Evolutionary conservation across 106 monocot species (phyloP).

Genomic region (Allium cepa): DNA sequence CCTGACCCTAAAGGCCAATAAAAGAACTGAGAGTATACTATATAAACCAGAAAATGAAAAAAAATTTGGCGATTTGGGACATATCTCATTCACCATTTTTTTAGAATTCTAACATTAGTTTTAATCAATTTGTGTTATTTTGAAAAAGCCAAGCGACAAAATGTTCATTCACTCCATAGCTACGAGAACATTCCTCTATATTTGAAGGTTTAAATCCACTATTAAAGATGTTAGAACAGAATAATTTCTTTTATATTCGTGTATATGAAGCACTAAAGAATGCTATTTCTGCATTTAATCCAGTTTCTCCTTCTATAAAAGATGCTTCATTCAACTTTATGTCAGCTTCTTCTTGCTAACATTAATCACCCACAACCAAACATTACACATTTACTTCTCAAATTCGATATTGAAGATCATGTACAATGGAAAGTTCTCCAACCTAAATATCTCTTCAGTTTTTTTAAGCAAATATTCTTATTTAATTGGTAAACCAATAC

Average conservation of each 20-base stretch:
- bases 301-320: constrained; percentile 66
- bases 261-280: constrained; percentile 75
- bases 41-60: too few species aligned
- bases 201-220: constrained; percentile 55
- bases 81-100: too few species aligned
- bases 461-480: neutral
- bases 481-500: neutral
- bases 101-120: too few species aligned
- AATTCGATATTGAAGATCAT: constrained; percentile 74
- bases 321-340: constrained; percentile 16
- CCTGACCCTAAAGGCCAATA: too few species aligned
- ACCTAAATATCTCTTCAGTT: constrained; percentile 95
- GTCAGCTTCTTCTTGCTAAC: constrained; percentile 92
- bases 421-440: constrained; percentile 60
- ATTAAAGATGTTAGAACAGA: neutral
- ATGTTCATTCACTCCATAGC: too few species aligned
- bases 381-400: constrained; percentile 84
- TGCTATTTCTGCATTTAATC: constrained; percentile 70
- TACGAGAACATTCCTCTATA: constrained; percentile 93
- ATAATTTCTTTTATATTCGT: constrained; percentile 2
- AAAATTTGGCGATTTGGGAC: too few species aligned
- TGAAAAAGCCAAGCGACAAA: too few species aligned
- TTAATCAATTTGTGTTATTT: too few species aligned
- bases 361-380: constrained; percentile 80
- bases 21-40: too few species aligned